These are phyloP conservation scores for Mycena galopus DNA, from an alignment of 768 basidiomycete genomes.

Conservation along the genomic window DNA sequence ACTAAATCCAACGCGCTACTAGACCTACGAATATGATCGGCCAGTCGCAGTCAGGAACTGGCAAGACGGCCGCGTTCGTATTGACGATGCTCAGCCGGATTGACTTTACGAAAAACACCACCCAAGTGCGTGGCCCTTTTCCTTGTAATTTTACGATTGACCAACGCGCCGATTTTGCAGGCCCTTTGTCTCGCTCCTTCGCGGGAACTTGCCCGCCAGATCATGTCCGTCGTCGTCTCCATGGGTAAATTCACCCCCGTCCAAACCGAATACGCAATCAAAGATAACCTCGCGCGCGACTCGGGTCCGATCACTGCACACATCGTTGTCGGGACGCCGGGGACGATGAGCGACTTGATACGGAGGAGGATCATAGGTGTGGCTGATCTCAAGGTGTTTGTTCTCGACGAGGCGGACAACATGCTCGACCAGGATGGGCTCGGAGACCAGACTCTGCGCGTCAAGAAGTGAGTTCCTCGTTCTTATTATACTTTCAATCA, in stretches of 20 bases:
- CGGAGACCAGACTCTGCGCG: conserved; percentile 92
- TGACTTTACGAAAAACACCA: conserved; percentile 84
- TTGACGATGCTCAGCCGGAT: conserved; percentile 97
- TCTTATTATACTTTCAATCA: neutral
- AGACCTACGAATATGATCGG: conserved; percentile 99
- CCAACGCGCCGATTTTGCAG: conserved; percentile 51
- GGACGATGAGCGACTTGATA: conserved; percentile 93
- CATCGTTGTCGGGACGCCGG: conserved; percentile 95
- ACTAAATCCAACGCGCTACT: conserved; percentile 21
- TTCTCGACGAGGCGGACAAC: conserved; percentile 98
- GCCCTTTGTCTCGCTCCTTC: conserved; percentile 98
- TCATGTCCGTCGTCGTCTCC: conserved; percentile 92
- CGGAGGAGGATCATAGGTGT: conserved; percentile 81
- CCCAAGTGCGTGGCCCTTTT: conserved; percentile 69
- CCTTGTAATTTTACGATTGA: neutral
- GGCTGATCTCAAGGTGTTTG: conserved; percentile 88
- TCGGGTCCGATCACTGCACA: conserved; percentile 85
- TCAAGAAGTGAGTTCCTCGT: conserved; percentile 84
- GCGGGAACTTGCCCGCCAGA: conserved; percentile 96
- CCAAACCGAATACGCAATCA: conserved; percentile 96
- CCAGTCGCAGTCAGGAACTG: conserved; percentile 98
- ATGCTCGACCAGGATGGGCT: conserved; percentile 97
- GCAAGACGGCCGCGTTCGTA: conserved; percentile 98
- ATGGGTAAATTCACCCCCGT: conserved; percentile 97
- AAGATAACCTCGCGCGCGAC: conserved; percentile 80